phyloP scores from a whole-genome alignment of 371 early-diverging fungal genomes.

The Mucor saturninus region DNA sequence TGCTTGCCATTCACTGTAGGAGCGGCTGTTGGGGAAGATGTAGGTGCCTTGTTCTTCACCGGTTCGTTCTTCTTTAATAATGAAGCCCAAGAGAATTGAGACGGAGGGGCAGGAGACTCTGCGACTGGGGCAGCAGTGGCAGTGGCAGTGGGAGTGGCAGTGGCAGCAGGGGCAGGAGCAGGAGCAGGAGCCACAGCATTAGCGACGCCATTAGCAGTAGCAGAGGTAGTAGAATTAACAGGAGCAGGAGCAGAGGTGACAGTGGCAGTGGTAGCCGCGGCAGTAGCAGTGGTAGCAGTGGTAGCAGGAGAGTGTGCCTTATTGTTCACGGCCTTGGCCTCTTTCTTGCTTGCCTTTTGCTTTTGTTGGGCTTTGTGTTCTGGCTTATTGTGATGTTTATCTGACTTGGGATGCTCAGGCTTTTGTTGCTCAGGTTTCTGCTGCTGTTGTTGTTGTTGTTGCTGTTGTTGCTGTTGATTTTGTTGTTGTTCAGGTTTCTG shows the following conservation, averaged over 20 bases:
- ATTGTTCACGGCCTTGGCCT: slow-evolving; percentile 5
- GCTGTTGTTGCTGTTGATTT: slow-evolving; percentile 28
- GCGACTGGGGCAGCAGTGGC: slow-evolving; percentile 11
- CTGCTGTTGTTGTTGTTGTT: slow-evolving; percentile 23
- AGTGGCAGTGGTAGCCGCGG: slow-evolving; percentile 8
- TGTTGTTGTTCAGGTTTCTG: slow-evolving; percentile 24
- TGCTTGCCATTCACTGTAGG: slow-evolving; percentile 18
- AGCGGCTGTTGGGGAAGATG: slow-evolving; percentile 19
- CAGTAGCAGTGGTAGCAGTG: slow-evolving; percentile 27
- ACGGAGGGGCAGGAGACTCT: slow-evolving; percentile 43
- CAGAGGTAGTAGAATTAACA: no score
- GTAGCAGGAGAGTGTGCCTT: neutral
- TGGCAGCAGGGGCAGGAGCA: neutral
- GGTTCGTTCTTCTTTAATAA: slow-evolving; percentile 47
- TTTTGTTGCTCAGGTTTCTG: slow-evolving; percentile 13
- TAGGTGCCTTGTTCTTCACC: slow-evolving; percentile 13
- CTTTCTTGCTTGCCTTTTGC: slow-evolving; percentile 7
- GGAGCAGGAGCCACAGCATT: neutral
- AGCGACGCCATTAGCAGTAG: no score
- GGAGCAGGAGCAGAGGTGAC: slow-evolving; percentile 13
- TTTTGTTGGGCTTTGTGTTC: slow-evolving; percentile 5
- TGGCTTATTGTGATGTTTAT: neutral
- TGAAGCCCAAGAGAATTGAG: slow-evolving; percentile 64
- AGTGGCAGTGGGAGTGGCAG: slow-evolving; percentile 13
- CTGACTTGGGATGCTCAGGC: slow-evolving; percentile 16